A percentile compares a stretch with the other conserved stretches of the same genome.
Evolutionary conservation across 768 basidiomycete species (phyloP).

Genomic region (Lentinula aciculospora): DNA sequence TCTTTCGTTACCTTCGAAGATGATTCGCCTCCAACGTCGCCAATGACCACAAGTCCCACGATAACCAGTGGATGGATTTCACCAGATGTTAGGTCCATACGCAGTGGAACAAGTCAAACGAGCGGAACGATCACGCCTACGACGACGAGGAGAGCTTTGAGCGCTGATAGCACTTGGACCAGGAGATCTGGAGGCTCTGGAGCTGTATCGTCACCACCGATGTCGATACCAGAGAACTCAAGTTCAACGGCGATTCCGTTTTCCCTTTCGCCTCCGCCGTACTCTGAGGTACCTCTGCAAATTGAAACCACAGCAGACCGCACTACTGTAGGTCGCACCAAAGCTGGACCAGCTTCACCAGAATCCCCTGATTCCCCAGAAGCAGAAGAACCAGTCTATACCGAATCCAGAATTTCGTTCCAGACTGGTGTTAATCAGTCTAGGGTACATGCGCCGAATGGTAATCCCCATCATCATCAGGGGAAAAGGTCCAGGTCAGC

Average conservation of each 20-base stretch:
- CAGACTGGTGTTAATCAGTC: not conserved
- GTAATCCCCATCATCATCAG: not conserved
- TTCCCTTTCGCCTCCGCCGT: not conserved
- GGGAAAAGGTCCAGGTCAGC: not conserved
- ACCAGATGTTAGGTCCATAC: not conserved
- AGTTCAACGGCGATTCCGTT: not conserved
- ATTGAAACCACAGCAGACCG: not conserved
- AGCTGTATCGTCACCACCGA: not conserved
- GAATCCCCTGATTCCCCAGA: not conserved
- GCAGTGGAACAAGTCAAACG: too few species aligned
- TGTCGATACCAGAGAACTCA: not conserved
- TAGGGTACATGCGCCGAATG: not conserved
- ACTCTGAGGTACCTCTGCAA: not conserved
- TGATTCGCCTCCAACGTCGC: conserved; percentile 21
- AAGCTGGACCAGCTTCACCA: too few species aligned
- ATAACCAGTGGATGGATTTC: not conserved
- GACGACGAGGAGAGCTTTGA: not conserved
- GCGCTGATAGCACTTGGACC: not conserved
- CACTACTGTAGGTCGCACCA: too few species aligned
- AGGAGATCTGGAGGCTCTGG: not conserved
- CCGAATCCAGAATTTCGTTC: conserved; percentile 1
- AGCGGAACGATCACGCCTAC: not conserved
- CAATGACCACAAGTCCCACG: not conserved
- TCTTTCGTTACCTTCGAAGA: conserved; percentile 31
- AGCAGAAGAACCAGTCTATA: not conserved